Evolutionary conservation across 495 filamentous ascomycete species (phyloP).

Genomic region (Penicillium desertorum): DNA sequence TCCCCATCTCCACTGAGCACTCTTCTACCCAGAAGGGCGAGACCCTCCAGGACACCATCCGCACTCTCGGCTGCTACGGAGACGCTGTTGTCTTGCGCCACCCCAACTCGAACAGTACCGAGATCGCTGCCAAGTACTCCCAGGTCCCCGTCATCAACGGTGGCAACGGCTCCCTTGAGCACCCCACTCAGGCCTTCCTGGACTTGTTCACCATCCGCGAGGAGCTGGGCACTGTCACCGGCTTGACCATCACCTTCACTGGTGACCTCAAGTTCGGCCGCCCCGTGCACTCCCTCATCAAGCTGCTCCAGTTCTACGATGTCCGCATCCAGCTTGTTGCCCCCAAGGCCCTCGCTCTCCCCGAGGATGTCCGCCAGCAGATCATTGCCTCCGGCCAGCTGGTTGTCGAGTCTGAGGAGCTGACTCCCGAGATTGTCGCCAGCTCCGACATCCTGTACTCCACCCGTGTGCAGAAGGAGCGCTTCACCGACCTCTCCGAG

Average conservation of each 20-base stretch:
- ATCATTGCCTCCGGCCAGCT: slow-evolving; percentile 74
- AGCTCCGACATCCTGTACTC: slow-evolving; percentile 90
- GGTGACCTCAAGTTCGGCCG: slow-evolving; percentile 92
- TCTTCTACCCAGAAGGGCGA: slow-evolving; percentile 93
- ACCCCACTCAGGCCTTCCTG: slow-evolving; percentile 97
- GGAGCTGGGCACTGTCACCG: slow-evolving; percentile 91
- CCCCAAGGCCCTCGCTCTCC: slow-evolving; percentile 74
- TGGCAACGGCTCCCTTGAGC: slow-evolving; percentile 91
- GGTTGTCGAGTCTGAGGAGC: slow-evolving; percentile 65
- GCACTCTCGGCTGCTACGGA: slow-evolving; percentile 88
- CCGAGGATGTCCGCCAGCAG: slow-evolving; percentile 66
- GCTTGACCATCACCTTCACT: slow-evolving; percentile 90
- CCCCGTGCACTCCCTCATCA: slow-evolving; percentile 90
- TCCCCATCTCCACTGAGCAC: slow-evolving; percentile 72
- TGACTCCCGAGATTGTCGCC: slow-evolving; percentile 82
- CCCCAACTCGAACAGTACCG: slow-evolving; percentile 73
- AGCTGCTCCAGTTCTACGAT: slow-evolving; percentile 91
- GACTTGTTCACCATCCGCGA: slow-evolving; percentile 98
- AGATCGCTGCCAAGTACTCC: slow-evolving; percentile 79
- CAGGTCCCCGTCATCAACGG: slow-evolving; percentile 93
- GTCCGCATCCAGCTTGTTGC: slow-evolving; percentile 90
- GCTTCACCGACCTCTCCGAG: slow-evolving; percentile 73
- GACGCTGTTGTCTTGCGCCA: slow-evolving; percentile 95
- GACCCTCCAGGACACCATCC: slow-evolving; percentile 85
- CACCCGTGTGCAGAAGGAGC: slow-evolving; percentile 93